phyloP scores from a whole-genome alignment of 1,284 basidiomycete species.

The Naganishia albida region DNA sequence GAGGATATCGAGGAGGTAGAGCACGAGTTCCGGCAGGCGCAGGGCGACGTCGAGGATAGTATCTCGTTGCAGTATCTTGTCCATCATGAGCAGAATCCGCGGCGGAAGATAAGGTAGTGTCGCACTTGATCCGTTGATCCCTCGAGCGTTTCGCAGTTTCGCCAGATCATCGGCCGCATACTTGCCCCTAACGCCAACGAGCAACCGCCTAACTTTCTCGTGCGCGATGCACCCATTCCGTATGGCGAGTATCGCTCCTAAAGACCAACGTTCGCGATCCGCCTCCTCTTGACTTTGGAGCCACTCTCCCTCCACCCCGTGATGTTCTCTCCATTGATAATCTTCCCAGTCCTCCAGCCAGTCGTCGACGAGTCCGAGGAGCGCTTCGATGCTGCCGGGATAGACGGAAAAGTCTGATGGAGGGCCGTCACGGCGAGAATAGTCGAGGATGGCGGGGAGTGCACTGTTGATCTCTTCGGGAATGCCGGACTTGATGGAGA shows the following conservation, averaged over 20 bases:
- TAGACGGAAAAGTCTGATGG: slow-evolving; percentile 67
- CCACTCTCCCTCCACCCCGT: slow-evolving; percentile 15
- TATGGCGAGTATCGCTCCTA: slow-evolving; percentile 11
- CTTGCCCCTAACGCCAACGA: slow-evolving; percentile 18
- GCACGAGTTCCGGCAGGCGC: slow-evolving; percentile 20
- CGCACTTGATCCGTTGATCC: slow-evolving; percentile 16
- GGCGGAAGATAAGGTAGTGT: slow-evolving; percentile 29
- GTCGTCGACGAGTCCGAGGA: slow-evolving; percentile 60
- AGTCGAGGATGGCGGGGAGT: slow-evolving; percentile 70
- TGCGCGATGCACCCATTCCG: slow-evolving; percentile 22
- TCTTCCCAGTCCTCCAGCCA: slow-evolving; percentile 61
- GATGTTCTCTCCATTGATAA: not conserved
- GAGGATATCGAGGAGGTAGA: slow-evolving; percentile 30
- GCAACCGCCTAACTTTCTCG: slow-evolving; percentile 13
- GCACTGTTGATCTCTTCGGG: slow-evolving; percentile 75
- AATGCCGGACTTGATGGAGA: slow-evolving; percentile 74
- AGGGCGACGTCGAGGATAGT: slow-evolving; percentile 12
- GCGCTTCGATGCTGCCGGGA: slow-evolving; percentile 71
- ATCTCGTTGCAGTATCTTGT: slow-evolving; percentile 10
- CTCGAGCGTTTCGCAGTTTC: slow-evolving; percentile 17
- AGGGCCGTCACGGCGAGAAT: slow-evolving; percentile 66
- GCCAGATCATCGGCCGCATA: slow-evolving; percentile 16
- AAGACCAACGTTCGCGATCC: slow-evolving; percentile 23
- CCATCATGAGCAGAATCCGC: slow-evolving; percentile 26
- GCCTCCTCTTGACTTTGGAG: slow-evolving; percentile 25